phyloP scores from a whole-genome alignment of 2,329 filamentous ascomycete genomes.

The Scytalidium lignicola region DNA sequence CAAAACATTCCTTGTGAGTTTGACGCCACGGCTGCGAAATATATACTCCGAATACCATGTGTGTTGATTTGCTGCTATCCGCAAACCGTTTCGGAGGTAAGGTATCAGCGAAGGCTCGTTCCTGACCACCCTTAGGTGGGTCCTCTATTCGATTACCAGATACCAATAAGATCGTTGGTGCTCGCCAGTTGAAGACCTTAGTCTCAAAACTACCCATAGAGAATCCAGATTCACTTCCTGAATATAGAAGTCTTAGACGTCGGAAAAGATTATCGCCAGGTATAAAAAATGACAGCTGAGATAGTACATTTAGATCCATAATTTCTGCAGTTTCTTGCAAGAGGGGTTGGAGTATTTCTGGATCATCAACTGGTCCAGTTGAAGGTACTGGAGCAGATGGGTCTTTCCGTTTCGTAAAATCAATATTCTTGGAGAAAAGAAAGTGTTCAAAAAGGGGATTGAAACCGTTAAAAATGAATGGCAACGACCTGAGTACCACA shows the following conservation, averaged over 20 bases:
- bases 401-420: conserved; percentile 43
- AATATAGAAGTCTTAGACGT: conserved; percentile 62
- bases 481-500: conserved; percentile 54
- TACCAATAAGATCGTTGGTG: conserved; percentile 67
- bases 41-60: conserved; percentile 63
- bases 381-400: conserved; percentile 11
- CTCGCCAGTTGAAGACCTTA: conserved; percentile 72
- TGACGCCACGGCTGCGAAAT: conserved; percentile 64
- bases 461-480: conserved; percentile 63
- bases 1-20: conserved; percentile 64
- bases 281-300: conserved; percentile 70
- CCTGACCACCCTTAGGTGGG: conserved; percentile 43
- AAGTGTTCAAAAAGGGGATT: conserved; percentile 69
- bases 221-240: conserved; percentile 66
- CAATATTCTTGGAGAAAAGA: conserved; percentile 66
- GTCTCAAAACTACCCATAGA: conserved; percentile 73
- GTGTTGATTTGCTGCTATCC: conserved; percentile 42
- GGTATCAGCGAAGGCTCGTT: conserved; percentile 53
- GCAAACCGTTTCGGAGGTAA: conserved; percentile 59
- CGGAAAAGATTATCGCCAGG: conserved; percentile 60
- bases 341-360: conserved; percentile 31
- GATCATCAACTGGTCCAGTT: conserved; percentile 7
- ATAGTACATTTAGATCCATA: conserved; percentile 57
- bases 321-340: conserved; percentile 55
- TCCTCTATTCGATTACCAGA: conserved; percentile 56